Conservation (phyloP, 257 asterid species). For the Craterostigma plantagineum region DNA sequence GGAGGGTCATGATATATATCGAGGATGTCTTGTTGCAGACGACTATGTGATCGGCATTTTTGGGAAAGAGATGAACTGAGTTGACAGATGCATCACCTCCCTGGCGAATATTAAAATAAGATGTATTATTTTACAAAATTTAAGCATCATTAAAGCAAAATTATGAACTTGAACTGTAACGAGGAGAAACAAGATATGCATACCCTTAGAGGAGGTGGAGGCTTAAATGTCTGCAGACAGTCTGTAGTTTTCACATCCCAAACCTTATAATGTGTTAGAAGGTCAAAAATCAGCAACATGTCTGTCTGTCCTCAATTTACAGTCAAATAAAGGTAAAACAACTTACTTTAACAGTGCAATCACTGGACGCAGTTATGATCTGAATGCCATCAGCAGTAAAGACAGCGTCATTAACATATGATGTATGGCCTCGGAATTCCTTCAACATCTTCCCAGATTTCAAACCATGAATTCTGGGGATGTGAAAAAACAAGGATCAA, state of each 20-base stretch:
- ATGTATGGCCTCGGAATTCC: conserved; percentile 89
- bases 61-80: conserved; percentile 83
- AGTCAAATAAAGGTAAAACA: background rate
- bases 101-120: conserved; percentile 15
- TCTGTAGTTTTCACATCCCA: conserved; percentile 91
- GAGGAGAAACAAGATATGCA: conserved; percentile 10
- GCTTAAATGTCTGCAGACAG: conserved; percentile 86
- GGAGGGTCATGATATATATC: conserved; percentile 87
- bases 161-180: background rate
- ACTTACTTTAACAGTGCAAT: conserved; percentile 83
- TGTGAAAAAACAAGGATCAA: conserved; percentile 1
- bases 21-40: conserved; percentile 97
- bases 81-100: conserved; percentile 98
- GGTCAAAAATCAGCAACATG: conserved; percentile 3
- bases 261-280: conserved; percentile 28
- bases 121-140: background rate
- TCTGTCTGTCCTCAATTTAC: background rate
- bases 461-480: conserved; percentile 69
- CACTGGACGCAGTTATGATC: conserved; percentile 90
- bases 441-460: conserved; percentile 87
- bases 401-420: conserved; percentile 83
- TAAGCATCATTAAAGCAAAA: background rate
- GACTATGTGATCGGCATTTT: conserved; percentile 75
- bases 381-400: conserved; percentile 89
- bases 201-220: conserved; percentile 98